Evolutionary conservation across 306 rosid species (phyloP), one percentile per base, ranked within the genome.

Genomic region (Fragaria vesca): DNA sequence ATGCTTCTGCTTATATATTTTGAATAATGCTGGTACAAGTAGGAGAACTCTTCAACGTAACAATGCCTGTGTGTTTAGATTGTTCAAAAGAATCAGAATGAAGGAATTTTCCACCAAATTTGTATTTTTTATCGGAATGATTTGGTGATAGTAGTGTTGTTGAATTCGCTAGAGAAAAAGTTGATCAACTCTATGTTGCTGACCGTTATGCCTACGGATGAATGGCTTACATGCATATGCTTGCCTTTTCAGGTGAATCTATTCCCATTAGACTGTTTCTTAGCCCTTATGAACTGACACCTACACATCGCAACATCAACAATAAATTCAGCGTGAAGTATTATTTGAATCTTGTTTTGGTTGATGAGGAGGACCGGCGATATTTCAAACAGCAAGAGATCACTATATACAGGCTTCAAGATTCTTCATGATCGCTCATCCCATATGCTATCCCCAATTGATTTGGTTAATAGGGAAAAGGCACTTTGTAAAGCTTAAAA

Each of bases 311-410:
- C 55, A 95, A 95, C 86, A 95, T 95, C 69, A 95, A 95, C 79
- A 95, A 95, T 88, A 95, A 95, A 79, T 95, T 93, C 90, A 95
- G 97, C 26, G 99, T 95, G 83, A 95, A 93, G 88, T 95, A 95
- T 79, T 95, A 88, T 85, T 87, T 95, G 85, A 95, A 95, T 86
- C 97, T 95, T 79, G 99, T 95, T 80, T 84, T 95, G 82, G 99
- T 95, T 32, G 97, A 95, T 43, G 99, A 95, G 85, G 97, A 96
- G 83, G 98, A 96, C 85, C 85, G 99, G 9, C 99, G 99, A 69
- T 96, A 96, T 48, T 96, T 96, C 80, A 93, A 96, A 90, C 99
- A 96, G 93, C 99, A 96, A 87, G 99, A 91, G 82, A 88, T 91
- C 96, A 93, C 97, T 5, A 89, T 95, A 82, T 95, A 92, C 48